Evolutionary conservation across 164 flowering plant species (phyloP), one percentile per base, ranked within the genome.

Genomic region (Kingdonia uniflora): DNA sequence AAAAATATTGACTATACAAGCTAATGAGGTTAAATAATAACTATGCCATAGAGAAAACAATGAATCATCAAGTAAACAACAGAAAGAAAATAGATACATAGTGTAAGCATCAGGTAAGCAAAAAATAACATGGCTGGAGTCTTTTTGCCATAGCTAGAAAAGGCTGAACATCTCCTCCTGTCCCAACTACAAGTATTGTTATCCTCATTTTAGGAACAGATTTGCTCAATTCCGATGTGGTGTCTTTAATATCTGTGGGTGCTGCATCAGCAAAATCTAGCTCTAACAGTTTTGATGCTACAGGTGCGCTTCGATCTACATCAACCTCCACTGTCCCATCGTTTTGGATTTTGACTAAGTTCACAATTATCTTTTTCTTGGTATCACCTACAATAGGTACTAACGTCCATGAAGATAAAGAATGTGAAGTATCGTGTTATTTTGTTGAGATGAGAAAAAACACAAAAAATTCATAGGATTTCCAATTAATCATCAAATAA

Each of bases 131-230:
- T 72, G 65, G 96, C 96, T 91, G 97, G 52, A 91, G 70, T 19
- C 80, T 75, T 69, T 91, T 91, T 29, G 92, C 97, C 66, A 91
- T 91, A 19, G 97, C 97, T 70, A 83, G 40, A 76, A 91, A 91
- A 22, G 96, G 97, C 64, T 91, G 97, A 37, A 91, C 97, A 77
- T 91, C 97, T 56, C 97, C 97, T 23, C 96, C 84, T 49, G 97
- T 91, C 44, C 97, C 97, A 68, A 91, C 97, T 62, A 91, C 87
- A 54, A 91, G 87, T 72, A 91, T 78, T 49, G 87, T 95, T 55
- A 91, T 85, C 66, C 85, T 92, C 61, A 91, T 19, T 12, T 96
- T 97, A 13, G 84, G 95, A 50, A 85, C 65, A 40, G 80, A 52
- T 69, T 69, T 85, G 15, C 65, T 67, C 10, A 59, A 52, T 19